These are phyloP conservation scores for Pseudopithomyces chartarum DNA, from an alignment of 2,329 filamentous ascomycete species.

Conservation along the genomic window DNA sequence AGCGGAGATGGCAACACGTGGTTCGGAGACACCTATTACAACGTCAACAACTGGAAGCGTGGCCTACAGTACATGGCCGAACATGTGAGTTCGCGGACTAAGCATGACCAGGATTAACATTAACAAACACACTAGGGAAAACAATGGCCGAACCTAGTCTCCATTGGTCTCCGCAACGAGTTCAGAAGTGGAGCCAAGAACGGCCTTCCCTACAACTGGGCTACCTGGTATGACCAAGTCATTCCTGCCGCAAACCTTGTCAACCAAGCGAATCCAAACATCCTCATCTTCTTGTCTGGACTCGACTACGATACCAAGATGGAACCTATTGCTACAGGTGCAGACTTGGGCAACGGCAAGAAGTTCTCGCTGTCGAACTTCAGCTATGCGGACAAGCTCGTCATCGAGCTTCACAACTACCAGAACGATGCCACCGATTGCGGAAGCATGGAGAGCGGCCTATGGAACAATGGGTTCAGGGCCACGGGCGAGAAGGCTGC, in stretches of 20 bases:
- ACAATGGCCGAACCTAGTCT: conserved; percentile 57
- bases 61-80: conserved; percentile 66
- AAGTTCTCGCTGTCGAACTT: conserved; percentile 57
- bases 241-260: conserved; percentile 57
- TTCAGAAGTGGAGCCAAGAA: conserved; percentile 32
- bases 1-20: conserved; percentile 61
- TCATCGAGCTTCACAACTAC: conserved; percentile 67
- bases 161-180: conserved; percentile 64
- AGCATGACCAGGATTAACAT: not conserved
- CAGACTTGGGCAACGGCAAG: conserved; percentile 54
- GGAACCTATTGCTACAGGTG: conserved; percentile 56
- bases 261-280: conserved; percentile 56
- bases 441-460: conserved; percentile 50
- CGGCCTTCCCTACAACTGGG: conserved; percentile 58
- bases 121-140: conserved; percentile 23
- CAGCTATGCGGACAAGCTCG: conserved; percentile 59
- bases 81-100: conserved; percentile 45
- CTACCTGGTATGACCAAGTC: conserved; percentile 59
- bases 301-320: conserved; percentile 63
- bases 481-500: conserved; percentile 52
- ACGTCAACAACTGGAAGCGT: conserved; percentile 63
- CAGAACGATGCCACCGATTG: conserved; percentile 58
- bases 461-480: conserved; percentile 60
- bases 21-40: conserved; percentile 64
- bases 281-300: conserved; percentile 65